Conservation (phyloP, 2,329 filamentous ascomycete genomes). For the Monosporascus sp. region DNA sequence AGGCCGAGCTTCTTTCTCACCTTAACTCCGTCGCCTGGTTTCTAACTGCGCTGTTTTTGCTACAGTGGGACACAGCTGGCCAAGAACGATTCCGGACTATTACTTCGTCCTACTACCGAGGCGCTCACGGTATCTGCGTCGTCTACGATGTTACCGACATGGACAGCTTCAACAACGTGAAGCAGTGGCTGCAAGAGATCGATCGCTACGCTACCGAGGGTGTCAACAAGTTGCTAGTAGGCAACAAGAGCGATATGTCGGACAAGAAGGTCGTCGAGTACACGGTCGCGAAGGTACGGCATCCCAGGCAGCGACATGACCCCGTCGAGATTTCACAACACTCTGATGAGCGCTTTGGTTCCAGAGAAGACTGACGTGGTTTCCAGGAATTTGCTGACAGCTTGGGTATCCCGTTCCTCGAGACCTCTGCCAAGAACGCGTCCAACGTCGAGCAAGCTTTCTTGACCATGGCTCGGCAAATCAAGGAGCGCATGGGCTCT, state of each 20-base stretch:
- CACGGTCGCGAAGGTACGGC: conserved; percentile 90
- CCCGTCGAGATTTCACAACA: background rate
- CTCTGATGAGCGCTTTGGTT: background rate
- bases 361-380: background rate
- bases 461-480: conserved; percentile 99
- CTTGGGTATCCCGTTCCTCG: conserved; percentile 97
- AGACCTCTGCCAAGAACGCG: conserved; percentile 99
- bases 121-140: conserved; percentile 97
- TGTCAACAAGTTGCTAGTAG: conserved; percentile 98
- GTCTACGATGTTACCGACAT: conserved; percentile 99
- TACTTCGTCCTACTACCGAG: conserved; percentile 98
- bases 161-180: conserved; percentile 99
- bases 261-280: conserved; percentile 99
- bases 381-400: conserved; percentile 94
- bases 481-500: conserved; percentile 99
- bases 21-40: background rate
- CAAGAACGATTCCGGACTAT: conserved; percentile 99
- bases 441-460: conserved; percentile 99
- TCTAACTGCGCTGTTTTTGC: conserved; percentile 23
- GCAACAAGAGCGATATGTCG: conserved; percentile 99
- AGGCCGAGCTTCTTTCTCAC: conserved; percentile 28
- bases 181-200: conserved; percentile 99
- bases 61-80: conserved; percentile 95
- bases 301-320: conserved; percentile 1
- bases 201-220: conserved; percentile 98